phyloP scores from a whole-genome alignment of 331 rosid genomes.

The Rhamnella rubrinervis region DNA sequence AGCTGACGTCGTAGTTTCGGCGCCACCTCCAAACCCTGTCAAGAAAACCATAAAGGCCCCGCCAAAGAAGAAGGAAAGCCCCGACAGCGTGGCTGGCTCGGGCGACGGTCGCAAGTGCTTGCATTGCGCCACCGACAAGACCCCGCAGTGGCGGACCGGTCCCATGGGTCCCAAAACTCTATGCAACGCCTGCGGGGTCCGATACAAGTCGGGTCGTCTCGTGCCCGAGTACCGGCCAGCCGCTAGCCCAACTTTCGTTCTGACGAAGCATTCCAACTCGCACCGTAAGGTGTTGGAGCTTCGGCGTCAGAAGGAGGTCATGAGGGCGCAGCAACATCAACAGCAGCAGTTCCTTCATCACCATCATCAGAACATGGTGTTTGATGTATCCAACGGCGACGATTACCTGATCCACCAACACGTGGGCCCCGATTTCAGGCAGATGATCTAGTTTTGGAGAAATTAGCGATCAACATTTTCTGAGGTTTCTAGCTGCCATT shows the following conservation, averaged over 20 bases:
- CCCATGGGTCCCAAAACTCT: constrained; percentile 86
- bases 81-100: constrained; percentile 17
- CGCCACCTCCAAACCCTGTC: background rate
- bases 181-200: constrained; percentile 85
- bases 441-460: constrained; percentile 47
- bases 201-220: constrained; percentile 78
- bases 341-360: constrained; percentile 51
- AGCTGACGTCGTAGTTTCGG: constrained; percentile 25
- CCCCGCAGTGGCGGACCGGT: constrained; percentile 95
- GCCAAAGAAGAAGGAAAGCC: constrained; percentile 48
- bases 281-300: constrained; percentile 93
- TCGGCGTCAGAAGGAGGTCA: constrained; percentile 83
- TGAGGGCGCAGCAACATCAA: constrained; percentile 30
- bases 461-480: constrained; percentile 17
- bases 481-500: background rate
- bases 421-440: constrained; percentile 57
- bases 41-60: constrained; percentile 30
- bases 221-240: constrained; percentile 97
- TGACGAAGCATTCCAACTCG: constrained; percentile 91
- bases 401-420: constrained; percentile 84
- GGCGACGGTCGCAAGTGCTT: constrained; percentile 69
- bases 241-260: constrained; percentile 83
- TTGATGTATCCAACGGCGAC: constrained; percentile 66
- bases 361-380: constrained; percentile 47
- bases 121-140: constrained; percentile 91